phyloP scores from a whole-genome alignment of 495 filamentous ascomycete species.

The Aspergillus sclerotiicarbonarius region DNA sequence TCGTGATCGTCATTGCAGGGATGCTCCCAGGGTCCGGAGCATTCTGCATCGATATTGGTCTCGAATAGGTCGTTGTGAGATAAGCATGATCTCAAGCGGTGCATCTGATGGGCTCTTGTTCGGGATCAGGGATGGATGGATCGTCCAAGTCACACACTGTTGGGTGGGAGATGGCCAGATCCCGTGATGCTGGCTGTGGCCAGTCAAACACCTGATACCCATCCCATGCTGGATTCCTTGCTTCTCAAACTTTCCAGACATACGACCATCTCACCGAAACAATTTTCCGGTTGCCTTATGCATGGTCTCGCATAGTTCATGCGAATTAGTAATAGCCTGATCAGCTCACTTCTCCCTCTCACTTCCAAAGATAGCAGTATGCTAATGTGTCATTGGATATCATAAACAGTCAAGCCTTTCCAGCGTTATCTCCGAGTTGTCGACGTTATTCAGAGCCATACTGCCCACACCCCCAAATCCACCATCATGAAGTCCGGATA shows the following conservation, averaged over 20 bases:
- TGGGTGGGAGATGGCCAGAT: not conserved
- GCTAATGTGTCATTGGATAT: not conserved
- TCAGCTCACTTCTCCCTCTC: not conserved
- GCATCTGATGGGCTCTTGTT: not conserved
- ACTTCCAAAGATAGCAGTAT: not conserved
- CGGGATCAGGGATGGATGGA: not conserved
- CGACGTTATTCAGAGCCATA: not conserved
- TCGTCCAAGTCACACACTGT: slow-evolving; percentile 8
- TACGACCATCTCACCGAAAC: not conserved
- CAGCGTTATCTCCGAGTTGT: not conserved
- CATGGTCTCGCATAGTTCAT: not conserved
- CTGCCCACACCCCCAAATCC: not conserved
- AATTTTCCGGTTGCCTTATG: not conserved
- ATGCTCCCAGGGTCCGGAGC: not conserved
- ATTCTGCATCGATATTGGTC: not conserved
- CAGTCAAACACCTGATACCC: not conserved
- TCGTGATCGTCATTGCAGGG: not conserved
- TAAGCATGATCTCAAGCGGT: slow-evolving; percentile 1
- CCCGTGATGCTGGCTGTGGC: not conserved
- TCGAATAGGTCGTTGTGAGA: not conserved
- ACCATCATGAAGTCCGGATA: not conserved
- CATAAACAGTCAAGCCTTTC: not conserved
- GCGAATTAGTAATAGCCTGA: not conserved
- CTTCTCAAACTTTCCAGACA: not conserved
- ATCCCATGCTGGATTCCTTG: not conserved